Conservation (phyloP, 1,139 yeast species). For the Blastobotrys buckinghamii region DNA sequence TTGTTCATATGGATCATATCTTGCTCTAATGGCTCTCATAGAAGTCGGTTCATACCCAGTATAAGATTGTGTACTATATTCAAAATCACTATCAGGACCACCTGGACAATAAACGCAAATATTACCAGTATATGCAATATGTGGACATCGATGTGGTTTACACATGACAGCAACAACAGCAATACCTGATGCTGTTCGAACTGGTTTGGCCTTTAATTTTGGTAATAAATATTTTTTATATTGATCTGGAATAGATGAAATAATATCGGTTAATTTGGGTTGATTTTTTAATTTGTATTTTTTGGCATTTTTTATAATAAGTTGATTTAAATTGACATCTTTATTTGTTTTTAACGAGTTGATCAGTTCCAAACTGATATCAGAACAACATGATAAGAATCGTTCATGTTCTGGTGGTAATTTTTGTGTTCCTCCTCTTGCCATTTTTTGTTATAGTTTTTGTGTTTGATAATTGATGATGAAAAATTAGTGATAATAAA, state of each 20-base stretch:
- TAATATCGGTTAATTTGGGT: constrained; percentile 92
- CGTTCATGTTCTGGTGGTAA: constrained; percentile 70
- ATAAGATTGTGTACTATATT: constrained; percentile 94
- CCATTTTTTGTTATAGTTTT: constrained; percentile 17
- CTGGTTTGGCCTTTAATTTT: constrained; percentile 94
- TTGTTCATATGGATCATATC: constrained; percentile 98
- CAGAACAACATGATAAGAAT: constrained; percentile 88
- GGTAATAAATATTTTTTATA: constrained; percentile 88
- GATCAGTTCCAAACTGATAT: constrained; percentile 82
- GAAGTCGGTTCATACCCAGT: constrained; percentile 99
- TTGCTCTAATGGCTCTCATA: constrained; percentile 96
- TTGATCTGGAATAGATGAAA: constrained; percentile 93
- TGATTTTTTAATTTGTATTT: constrained; percentile 87
- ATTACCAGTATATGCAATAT: constrained; percentile 96
- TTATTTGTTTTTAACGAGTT: constrained; percentile 66
- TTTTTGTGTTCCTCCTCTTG: constrained; percentile 27
- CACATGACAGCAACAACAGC: constrained; percentile 99
- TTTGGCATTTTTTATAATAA: constrained; percentile 79
- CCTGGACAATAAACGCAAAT: constrained; percentile 99
- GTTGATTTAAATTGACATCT: constrained; percentile 85
- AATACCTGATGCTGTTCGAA: constrained; percentile 93
- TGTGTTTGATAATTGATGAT: not conserved
- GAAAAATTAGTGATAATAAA: too few relatives aligned
- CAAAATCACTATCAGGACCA: constrained; percentile 98
- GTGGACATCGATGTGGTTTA: constrained; percentile 98